A percentile compares a stretch with the other conserved stretches of the same genome.
Evolutionary conservation across 139 green algal genomes (phyloP).

Genomic region (Closterium sp.): DNA sequence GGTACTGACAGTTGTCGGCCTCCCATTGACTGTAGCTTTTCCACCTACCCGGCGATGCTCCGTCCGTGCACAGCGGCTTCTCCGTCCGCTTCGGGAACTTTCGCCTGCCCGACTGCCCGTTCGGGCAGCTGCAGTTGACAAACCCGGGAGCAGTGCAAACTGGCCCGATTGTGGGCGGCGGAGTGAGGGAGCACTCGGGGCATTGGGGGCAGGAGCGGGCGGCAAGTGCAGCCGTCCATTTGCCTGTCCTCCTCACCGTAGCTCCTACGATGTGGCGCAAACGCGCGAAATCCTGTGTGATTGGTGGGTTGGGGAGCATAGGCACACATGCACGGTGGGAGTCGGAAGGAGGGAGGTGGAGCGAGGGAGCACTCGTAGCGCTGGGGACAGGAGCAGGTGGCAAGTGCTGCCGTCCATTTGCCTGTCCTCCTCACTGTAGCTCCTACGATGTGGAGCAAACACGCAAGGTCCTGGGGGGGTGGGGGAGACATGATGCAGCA

Average conservation of each 20-base stretch:
- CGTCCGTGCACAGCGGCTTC: constrained; percentile 20
- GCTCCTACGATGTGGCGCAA: too few relatives aligned
- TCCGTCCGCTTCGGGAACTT: neutral
- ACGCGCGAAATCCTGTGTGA: too few relatives aligned
- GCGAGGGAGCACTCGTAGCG: too few relatives aligned
- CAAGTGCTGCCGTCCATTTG: too few relatives aligned
- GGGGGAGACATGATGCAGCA: too few relatives aligned
- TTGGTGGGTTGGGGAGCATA: too few relatives aligned
- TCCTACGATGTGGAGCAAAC: too few relatives aligned
- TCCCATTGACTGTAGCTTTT: constrained; percentile 19
- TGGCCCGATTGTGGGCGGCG: neutral
- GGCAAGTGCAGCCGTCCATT: neutral
- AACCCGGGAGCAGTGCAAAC: neutral
- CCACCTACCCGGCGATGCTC: constrained; percentile 11
- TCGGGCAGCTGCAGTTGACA: constrained; percentile 17
- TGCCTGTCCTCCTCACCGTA: neutral
- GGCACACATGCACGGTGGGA: too few relatives aligned
- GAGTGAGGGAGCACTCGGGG: neutral
- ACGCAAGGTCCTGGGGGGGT: too few relatives aligned
- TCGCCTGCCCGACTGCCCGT: neutral
- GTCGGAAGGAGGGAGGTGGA: too few relatives aligned
- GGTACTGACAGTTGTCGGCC: constrained; percentile 37
- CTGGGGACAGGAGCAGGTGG: too few relatives aligned
- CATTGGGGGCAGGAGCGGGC: neutral
- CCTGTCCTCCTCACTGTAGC: too few relatives aligned